These are phyloP conservation scores for Nemophila menziesii DNA, from an alignment of 257 asterid genomes.

Conservation along the genomic window DNA sequence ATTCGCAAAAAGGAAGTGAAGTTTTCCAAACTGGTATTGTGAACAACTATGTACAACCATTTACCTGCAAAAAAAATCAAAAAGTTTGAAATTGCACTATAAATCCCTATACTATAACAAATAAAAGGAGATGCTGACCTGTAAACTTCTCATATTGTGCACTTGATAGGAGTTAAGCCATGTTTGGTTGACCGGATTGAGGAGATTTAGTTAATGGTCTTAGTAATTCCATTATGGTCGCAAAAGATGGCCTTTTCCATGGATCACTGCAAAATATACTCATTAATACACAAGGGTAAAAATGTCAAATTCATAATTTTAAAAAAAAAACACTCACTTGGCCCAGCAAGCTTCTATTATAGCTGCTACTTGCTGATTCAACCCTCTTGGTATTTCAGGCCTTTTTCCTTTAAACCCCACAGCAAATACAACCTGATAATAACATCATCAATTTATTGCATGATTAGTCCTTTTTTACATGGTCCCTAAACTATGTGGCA, in stretches of 20 bases:
- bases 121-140: neutral
- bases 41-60: constrained; percentile 17
- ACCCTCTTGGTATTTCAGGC: constrained; percentile 64
- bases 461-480: no score
- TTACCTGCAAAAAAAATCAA: constrained; percentile 4
- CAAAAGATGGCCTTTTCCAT: constrained; percentile 84
- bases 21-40: constrained; percentile 1
- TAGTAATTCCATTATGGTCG: constrained; percentile 75
- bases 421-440: constrained; percentile 82
- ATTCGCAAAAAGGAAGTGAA: constrained; percentile 1
- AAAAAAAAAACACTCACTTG: constrained; percentile 39
- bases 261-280: constrained; percentile 57
- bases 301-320: constrained; percentile 5
- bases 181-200: constrained; percentile 37
- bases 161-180: constrained; percentile 4
- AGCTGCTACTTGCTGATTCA: constrained; percentile 68
- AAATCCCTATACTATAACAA: neutral
- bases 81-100: neutral
- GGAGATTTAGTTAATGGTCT: constrained; percentile 43
- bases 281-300: neutral
- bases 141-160: neutral
- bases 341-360: constrained; percentile 84
- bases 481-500: neutral
- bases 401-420: constrained; percentile 76
- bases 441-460: neutral